These are phyloP conservation scores for Fusarium tanahbumbuense DNA, from an alignment of 2,329 filamentous ascomycete genomes.

Conservation along the genomic window DNA sequence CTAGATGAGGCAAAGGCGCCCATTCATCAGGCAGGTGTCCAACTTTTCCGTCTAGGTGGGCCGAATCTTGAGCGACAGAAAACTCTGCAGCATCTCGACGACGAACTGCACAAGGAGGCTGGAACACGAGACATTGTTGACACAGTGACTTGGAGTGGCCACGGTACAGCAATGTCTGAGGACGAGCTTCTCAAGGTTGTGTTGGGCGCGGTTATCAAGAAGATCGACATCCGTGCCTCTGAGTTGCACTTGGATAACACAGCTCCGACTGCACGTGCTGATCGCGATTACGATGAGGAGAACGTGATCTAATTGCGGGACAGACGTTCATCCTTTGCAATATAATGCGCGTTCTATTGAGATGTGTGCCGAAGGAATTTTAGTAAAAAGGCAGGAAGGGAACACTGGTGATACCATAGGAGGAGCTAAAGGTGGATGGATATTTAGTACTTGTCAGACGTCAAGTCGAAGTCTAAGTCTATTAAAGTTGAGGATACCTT, in stretches of 20 bases:
- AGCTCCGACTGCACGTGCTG: slow-evolving; percentile 3
- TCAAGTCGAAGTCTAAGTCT: background rate
- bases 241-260: slow-evolving; percentile 19
- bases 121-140: slow-evolving; percentile 21
- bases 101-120: slow-evolving; percentile 21
- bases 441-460: background rate
- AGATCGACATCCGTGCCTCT: slow-evolving; percentile 18
- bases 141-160: slow-evolving; percentile 26
- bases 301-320: slow-evolving; percentile 5
- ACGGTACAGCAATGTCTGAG: slow-evolving; percentile 16
- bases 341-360: background rate
- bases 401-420: too few relatives aligned
- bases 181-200: slow-evolving; percentile 24
- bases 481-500: background rate
- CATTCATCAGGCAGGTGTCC: slow-evolving; percentile 20
- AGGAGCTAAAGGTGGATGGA: background rate
- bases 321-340: too few relatives aligned
- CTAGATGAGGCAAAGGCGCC: slow-evolving; percentile 23
- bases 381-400: too few relatives aligned
- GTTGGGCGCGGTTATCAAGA: slow-evolving; percentile 17
- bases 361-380: background rate
- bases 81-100: slow-evolving; percentile 17
- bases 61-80: slow-evolving; percentile 16
- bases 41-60: slow-evolving; percentile 8
- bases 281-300: slow-evolving; percentile 12